Percentiles rank a stretch among this genome's conserved stretches.
Conservation (phyloP, 2,329 filamentous ascomycete species). For the Fusarium abutilonis region DNA sequence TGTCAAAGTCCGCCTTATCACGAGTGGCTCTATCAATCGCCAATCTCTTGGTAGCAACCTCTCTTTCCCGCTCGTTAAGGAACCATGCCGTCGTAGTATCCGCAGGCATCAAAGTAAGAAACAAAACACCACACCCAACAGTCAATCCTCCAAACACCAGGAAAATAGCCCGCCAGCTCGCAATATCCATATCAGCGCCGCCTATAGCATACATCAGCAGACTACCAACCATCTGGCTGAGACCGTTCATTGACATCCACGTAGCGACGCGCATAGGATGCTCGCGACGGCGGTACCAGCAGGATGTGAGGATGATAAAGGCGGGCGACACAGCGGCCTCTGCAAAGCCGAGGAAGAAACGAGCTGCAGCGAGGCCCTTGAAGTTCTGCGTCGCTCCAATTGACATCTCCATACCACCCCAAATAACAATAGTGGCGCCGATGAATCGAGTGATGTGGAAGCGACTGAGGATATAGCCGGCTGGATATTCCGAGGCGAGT, state of each 20-base stretch:
- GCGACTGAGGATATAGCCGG: conserved; percentile 31
- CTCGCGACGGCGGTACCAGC: conserved; percentile 47
- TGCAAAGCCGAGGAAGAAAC: conserved; percentile 47
- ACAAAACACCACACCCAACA: conserved; percentile 14
- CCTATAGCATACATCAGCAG: conserved; percentile 47
- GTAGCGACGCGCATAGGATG: conserved; percentile 46
- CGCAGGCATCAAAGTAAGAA: conserved; percentile 26
- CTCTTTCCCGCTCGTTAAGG: conserved; percentile 32
- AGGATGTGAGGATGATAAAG: conserved; percentile 48
- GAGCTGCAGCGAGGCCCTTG: conserved; percentile 34
- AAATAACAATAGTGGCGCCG: conserved; percentile 41
- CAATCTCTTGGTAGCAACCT: conserved; percentile 23
- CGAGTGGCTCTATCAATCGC: conserved; percentile 32
- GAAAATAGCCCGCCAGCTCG: conserved; percentile 35
- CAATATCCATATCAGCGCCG: conserved; percentile 15
- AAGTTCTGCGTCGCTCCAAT: conserved; percentile 40
- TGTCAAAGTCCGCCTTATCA: conserved; percentile 28
- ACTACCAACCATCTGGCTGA: conserved; percentile 45
- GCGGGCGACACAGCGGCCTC: conserved; percentile 48
- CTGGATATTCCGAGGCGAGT: conserved; percentile 28
- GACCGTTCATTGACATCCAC: conserved; percentile 47
- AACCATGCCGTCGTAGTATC: conserved; percentile 33
- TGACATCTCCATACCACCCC: conserved; percentile 43
- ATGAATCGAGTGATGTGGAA: conserved; percentile 32
- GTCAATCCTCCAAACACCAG: conserved; percentile 34